Conservation (phyloP, 2,329 filamentous ascomycete genomes). For the Mycocentrospora acerina region DNA sequence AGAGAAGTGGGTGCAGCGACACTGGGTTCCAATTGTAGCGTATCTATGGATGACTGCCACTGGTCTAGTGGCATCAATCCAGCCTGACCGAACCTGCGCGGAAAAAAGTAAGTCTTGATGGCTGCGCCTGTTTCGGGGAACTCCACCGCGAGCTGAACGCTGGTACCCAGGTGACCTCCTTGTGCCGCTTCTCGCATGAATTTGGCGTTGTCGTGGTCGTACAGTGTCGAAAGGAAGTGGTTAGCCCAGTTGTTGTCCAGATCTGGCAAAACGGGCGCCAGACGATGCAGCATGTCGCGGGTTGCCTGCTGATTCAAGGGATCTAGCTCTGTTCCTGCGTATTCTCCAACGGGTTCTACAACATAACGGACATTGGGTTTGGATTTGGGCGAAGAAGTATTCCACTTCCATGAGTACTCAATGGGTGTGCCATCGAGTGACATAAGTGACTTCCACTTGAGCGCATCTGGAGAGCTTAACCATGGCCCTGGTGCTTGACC, state of each 20-base stretch:
- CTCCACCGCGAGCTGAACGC: conserved; percentile 2
- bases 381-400: neutral
- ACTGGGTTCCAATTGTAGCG: neutral
- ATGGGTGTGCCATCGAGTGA: conserved; percentile 12
- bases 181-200: conserved; percentile 1
- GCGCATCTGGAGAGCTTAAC: too few relatives aligned
- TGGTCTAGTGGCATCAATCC: neutral
- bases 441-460: conserved; percentile 5
- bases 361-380: conserved; percentile 18
- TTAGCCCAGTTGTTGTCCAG: conserved; percentile 13
- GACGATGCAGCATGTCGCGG: conserved; percentile 1
- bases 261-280: conserved; percentile 4
- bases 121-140: conserved; percentile 2
- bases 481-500: too few relatives aligned
- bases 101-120: conserved; percentile 23
- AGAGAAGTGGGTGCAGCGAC: neutral
- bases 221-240: conserved; percentile 2
- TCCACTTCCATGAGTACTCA: conserved; percentile 22
- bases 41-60: neutral
- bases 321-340: conserved; percentile 14
- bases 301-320: conserved; percentile 19
- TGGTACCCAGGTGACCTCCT: conserved; percentile 5
- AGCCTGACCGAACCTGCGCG: conserved; percentile 9
- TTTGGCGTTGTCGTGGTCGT: conserved; percentile 3
- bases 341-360: conserved; percentile 17